Evolutionary conservation across 2,329 filamentous ascomycete genomes (phyloP).

Genomic region (Albophoma yamanashiensis): DNA sequence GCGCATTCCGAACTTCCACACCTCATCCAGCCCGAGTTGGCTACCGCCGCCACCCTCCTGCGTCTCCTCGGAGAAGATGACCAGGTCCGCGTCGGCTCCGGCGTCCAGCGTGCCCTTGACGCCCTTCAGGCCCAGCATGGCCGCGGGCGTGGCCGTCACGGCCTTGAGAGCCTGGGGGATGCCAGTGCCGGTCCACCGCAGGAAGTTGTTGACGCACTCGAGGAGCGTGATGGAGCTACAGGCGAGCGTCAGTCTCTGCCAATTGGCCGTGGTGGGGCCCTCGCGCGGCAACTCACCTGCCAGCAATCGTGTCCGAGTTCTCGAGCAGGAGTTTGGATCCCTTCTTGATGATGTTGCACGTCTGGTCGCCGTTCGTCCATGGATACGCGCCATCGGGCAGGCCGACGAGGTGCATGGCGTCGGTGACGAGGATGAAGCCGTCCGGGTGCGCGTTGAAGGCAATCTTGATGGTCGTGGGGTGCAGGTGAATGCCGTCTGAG

Average conservation of each 20-base stretch:
- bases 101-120: conserved; percentile 55
- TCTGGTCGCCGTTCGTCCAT: conserved; percentile 65
- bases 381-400: conserved; percentile 75
- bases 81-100: conserved; percentile 58
- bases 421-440: conserved; percentile 81
- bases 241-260: conserved; percentile 1
- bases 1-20: conserved; percentile 66
- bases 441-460: conserved; percentile 78
- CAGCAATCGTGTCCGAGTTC: conserved; percentile 69
- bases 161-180: conserved; percentile 60
- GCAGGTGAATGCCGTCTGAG: conserved; percentile 80
- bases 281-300: conserved; percentile 40
- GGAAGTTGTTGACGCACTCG: conserved; percentile 74
- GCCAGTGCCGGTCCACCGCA: conserved; percentile 59
- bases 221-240: conserved; percentile 59
- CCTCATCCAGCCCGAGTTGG: conserved; percentile 57
- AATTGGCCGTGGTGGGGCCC: neutral
- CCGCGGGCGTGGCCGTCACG: conserved; percentile 67
- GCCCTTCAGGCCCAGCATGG: conserved; percentile 58
- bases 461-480: conserved; percentile 80
- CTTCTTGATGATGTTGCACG: conserved; percentile 54
- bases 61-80: conserved; percentile 51
- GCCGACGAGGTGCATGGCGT: conserved; percentile 82
- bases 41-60: conserved; percentile 26
- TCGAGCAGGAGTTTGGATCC: conserved; percentile 66